Percentiles rank a stretch among this genome's conserved stretches.
Conservation (phyloP, 2,329 filamentous ascomycete species). For the Fusarium heterosporum region DNA sequence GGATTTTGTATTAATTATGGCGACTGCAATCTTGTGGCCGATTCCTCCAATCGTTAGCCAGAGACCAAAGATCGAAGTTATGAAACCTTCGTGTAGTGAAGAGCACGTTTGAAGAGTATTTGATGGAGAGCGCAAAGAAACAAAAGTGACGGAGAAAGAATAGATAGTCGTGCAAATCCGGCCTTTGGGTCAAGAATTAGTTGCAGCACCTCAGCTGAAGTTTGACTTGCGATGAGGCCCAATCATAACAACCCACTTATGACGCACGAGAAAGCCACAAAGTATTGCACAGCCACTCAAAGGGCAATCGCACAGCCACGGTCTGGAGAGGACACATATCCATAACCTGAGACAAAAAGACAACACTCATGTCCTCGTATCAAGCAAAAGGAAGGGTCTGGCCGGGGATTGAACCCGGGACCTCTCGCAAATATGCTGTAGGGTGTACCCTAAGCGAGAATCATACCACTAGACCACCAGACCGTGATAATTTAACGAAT, state of each 20-base stretch:
- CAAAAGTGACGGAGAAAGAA: too few relatives aligned
- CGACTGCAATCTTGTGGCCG: too few relatives aligned
- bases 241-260: background rate
- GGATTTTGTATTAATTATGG: too few relatives aligned
- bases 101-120: too few relatives aligned
- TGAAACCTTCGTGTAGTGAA: too few relatives aligned
- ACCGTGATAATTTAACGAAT: constrained; percentile 40
- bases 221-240: too few relatives aligned
- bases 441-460: constrained; percentile 73
- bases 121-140: too few relatives aligned
- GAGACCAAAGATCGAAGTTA: too few relatives aligned
- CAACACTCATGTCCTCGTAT: background rate
- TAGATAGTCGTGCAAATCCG: too few relatives aligned
- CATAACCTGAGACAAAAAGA: background rate
- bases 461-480: constrained; percentile 76
- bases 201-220: too few relatives aligned
- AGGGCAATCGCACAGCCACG: background rate
- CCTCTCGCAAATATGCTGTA: constrained; percentile 56
- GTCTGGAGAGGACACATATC: background rate
- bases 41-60: too few relatives aligned
- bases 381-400: constrained; percentile 52
- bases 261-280: background rate
- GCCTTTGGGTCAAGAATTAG: too few relatives aligned
- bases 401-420: constrained; percentile 61
- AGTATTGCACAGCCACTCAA: background rate